Base-by-base conservation (phyloP, 208 protist genomes). In the Crithidia thermophila region DNA sequence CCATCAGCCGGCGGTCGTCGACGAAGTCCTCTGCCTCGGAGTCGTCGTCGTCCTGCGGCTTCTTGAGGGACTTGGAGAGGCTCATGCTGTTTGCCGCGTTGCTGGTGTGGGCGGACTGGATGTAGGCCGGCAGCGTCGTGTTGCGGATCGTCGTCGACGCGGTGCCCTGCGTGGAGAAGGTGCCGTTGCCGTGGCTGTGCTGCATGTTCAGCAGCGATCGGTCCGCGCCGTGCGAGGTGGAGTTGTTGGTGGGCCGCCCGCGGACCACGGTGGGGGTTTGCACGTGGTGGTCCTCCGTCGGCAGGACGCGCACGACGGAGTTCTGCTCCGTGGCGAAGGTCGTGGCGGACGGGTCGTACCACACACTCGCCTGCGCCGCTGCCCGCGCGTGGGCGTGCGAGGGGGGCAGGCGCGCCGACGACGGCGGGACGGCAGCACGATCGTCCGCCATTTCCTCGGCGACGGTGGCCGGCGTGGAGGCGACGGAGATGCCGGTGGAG, bases 1-100 rank as follows among this genome's bases (percentile, higher is more conserved):
- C 52, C 46, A 75, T 69, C 43, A 68, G 47, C 16, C 69, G 60
- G 14, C 58, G 56, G 37, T 66, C 72, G 20, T 72, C 58, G 23
- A 34, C 16, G 51, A 58, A 72, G 37, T 77, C 65, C 23, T 45
- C 65, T 0, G 42, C 47, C 27, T 63, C 55, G 11, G 40, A 51
- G 33, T 77, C 65, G 18, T 53, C 50, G 49, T 49, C 42, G 58
- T 40, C 58, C 20, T 62, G 60, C 23, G 28, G 55, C 20, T 62
- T 70, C 30, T 51, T 30, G 11, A 62, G 45, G 8, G 45, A 52
- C 33, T 55, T 66, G 18, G 40, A 63, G n/a, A 72, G 36, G n/a
- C 47, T 72, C 11, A 49, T 39, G 45, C 59, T 71, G 63, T 71
- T 55, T 25, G 47, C 23, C 18, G 18, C 36, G 39, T 62, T 53